Percentiles rank a stretch among this genome's conserved stretches.
phyloP scores from a whole-genome alignment of 768 basidiomycete species.

The Russula vinacea region DNA sequence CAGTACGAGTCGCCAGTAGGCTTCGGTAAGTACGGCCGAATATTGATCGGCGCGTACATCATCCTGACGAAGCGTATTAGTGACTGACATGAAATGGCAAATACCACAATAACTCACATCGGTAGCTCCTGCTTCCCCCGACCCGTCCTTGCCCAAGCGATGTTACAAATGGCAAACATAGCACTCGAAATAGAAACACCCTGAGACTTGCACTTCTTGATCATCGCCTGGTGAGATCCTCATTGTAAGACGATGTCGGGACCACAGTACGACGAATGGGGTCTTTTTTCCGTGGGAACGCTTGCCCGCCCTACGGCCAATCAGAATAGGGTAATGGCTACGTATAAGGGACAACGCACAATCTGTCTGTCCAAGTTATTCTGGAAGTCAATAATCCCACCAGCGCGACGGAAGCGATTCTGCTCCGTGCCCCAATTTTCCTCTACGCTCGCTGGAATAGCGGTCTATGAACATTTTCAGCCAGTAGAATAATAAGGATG shows the following conservation, averaged over 20 bases:
- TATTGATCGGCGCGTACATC: conserved; percentile 85
- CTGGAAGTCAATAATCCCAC: conserved; percentile 37
- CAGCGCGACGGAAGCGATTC: conserved; percentile 34
- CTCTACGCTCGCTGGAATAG: conserved; percentile 33
- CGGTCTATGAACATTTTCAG: conserved; percentile 13
- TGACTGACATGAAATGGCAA: background rate
- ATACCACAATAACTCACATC: conserved; percentile 41
- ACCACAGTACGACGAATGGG: conserved; percentile 59
- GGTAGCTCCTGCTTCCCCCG: conserved; percentile 49
- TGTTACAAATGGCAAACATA: conserved; percentile 69
- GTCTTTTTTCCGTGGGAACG: conserved; percentile 53
- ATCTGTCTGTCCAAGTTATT: conserved; percentile 36
- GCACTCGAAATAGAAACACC: conserved; percentile 74
- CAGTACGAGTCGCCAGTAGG: conserved; percentile 62
- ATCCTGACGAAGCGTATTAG: conserved; percentile 42
- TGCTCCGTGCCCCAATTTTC: conserved; percentile 33
- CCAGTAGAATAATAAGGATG: background rate
- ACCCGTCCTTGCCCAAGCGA: conserved; percentile 64
- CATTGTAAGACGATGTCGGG: conserved; percentile 59
- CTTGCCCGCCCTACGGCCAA: conserved; percentile 64
- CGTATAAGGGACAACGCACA: conserved; percentile 22
- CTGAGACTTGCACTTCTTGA: conserved; percentile 65
- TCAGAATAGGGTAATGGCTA: background rate
- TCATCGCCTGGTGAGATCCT: conserved; percentile 54
- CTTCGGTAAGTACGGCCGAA: conserved; percentile 54